Evolutionary conservation across 306 rosid species (phyloP).

Genomic region (Crataegus laevigata): DNA sequence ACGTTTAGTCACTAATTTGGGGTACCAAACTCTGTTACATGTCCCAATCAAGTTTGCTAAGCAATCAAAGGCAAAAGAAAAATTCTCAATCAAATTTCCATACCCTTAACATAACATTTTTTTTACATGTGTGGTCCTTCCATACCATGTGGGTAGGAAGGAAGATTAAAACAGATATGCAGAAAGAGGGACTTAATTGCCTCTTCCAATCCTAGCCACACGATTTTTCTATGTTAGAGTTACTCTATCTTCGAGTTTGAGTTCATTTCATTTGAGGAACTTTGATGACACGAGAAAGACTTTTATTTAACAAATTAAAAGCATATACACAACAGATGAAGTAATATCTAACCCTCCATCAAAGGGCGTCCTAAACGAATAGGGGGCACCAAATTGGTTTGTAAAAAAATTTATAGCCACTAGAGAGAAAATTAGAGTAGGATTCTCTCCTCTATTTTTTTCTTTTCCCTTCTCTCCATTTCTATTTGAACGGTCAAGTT

Average conservation of each 20-base stretch:
- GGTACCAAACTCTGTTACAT: background rate
- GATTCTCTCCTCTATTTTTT: no score
- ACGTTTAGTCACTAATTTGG: no score
- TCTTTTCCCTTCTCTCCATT: fast-evolving
- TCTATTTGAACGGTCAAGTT: no score
- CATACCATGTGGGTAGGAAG: background rate
- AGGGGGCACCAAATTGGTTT: no score
- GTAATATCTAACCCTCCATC: no score
- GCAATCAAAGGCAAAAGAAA: background rate
- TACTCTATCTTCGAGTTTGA: background rate
- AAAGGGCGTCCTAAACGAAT: no score
- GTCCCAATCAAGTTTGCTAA: slow-evolving; percentile 1
- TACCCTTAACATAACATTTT: background rate
- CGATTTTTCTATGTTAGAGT: background rate
- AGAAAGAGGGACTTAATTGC: background rate
- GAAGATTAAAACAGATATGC: background rate
- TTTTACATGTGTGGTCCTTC: background rate
- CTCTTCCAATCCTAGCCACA: background rate
- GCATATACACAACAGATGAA: no score
- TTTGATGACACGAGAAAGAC: background rate
- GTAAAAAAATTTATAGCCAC: background rate
- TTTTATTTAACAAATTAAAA: no score
- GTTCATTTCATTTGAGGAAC: background rate
- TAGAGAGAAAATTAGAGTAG: background rate
- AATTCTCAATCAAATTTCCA: background rate